A percentile compares a stretch with the other conserved stretches of the same genome.
These are phyloP conservation scores for Zanthoxylum bungeanum DNA, from an alignment of 345 rosid genomes.

Conservation along the genomic window DNA sequence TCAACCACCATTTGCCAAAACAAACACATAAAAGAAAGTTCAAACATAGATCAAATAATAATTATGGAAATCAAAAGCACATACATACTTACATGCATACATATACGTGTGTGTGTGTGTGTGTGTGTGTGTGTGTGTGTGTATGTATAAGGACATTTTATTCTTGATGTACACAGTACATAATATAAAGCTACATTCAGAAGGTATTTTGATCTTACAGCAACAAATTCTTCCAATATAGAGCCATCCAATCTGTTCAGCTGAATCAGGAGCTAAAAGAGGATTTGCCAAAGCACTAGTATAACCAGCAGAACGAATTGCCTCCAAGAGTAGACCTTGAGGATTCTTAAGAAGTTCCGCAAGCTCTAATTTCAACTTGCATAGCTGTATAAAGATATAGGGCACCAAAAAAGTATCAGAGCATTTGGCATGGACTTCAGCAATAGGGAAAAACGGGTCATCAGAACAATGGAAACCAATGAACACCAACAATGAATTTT, in stretches of 20 bases:
- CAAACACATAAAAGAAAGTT: not conserved
- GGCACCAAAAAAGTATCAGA: not conserved
- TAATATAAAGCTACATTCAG: not conserved
- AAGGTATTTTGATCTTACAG: conserved; percentile 39
- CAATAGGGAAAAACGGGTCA: not conserved
- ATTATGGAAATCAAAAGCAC: not conserved
- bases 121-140: not conserved
- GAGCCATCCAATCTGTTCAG: conserved; percentile 42
- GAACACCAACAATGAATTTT: not conserved
- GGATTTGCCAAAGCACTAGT: conserved; percentile 69
- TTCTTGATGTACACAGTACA: not conserved
- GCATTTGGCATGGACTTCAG: not conserved
- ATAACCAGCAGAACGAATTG: conserved; percentile 67
- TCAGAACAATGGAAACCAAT: not conserved
- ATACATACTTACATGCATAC: not conserved
- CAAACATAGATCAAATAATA: conserved; percentile 11
- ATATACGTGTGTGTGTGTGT: not conserved
- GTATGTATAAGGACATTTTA: too few species aligned
- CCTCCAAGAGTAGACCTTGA: conserved; percentile 67
- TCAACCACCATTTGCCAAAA: conserved; percentile 17
- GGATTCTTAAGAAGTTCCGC: conserved; percentile 59
- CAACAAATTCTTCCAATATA: conserved; percentile 57
- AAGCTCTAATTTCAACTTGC: conserved; percentile 54
- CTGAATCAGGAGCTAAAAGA: conserved; percentile 57
- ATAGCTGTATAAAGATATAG: conserved; percentile 35